Conservation (phyloP, 345 rosid genomes). For the Eucalyptus tenuipes region DNA sequence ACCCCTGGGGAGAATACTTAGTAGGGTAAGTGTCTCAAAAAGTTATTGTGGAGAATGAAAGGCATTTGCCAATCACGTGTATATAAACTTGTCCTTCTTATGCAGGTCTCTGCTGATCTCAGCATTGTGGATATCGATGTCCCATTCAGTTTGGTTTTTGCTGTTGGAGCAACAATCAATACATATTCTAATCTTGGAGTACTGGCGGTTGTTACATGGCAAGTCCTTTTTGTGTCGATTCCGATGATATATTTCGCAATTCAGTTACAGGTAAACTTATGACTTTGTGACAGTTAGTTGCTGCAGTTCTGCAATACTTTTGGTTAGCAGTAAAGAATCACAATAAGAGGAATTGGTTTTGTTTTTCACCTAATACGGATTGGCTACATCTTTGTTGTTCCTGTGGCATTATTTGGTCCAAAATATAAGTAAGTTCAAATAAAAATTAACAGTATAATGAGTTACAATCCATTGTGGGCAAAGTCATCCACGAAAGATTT, state of each 20-base stretch:
- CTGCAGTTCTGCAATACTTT: background rate
- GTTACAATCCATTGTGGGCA: background rate
- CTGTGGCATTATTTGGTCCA: background rate
- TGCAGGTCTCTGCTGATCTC: conserved; percentile 71
- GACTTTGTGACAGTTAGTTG: background rate
- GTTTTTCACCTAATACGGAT: background rate
- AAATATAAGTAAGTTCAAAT: background rate
- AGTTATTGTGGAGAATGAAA: background rate
- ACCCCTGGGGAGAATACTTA: conserved; percentile 75
- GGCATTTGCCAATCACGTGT: background rate
- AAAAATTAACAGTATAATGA: background rate
- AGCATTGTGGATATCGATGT: conserved; percentile 90
- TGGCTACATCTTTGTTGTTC: background rate
- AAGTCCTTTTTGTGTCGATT: conserved; percentile 68
- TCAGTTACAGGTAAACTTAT: conserved; percentile 59
- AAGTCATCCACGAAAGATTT: background rate
- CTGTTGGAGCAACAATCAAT: conserved; percentile 52
- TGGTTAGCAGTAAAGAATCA: background rate
- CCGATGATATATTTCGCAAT: conserved; percentile 58
- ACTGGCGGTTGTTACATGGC: conserved; percentile 81
- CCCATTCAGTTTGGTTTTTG: conserved; percentile 56
- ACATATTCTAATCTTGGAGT: conserved; percentile 62
- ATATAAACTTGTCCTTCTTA: background rate
- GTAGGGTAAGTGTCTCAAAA: conserved; percentile 32
- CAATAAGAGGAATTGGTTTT: background rate